These are phyloP conservation scores for Meyerozyma carpophila DNA, from an alignment of 1,139 yeast genomes.

Conservation along the genomic window DNA sequence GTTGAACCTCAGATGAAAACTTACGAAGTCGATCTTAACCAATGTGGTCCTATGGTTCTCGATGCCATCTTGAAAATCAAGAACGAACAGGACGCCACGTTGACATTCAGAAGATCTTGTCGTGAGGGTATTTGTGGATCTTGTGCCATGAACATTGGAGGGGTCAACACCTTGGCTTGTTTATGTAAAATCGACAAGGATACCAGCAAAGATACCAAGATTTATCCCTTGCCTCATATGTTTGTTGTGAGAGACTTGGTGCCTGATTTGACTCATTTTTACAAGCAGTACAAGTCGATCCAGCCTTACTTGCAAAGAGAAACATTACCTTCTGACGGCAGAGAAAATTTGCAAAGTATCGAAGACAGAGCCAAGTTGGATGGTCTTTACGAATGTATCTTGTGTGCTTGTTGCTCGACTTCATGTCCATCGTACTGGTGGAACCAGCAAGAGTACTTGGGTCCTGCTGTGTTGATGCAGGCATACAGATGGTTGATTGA, in stretches of 20 bases:
- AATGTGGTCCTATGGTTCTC: slow-evolving; percentile 96
- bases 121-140: slow-evolving; percentile 99
- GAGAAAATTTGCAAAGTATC: slow-evolving; percentile 85
- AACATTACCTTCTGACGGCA: slow-evolving; percentile 78
- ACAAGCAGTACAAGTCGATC: slow-evolving; percentile 96
- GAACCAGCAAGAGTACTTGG: slow-evolving; percentile 98
- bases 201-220: slow-evolving; percentile 68
- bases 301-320: slow-evolving; percentile 94
- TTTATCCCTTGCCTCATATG: slow-evolving; percentile 98
- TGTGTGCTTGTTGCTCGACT: slow-evolving; percentile 98
- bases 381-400: slow-evolving; percentile 94
- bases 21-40: slow-evolving; percentile 78
- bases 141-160: slow-evolving; percentile 99
- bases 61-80: slow-evolving; percentile 93
- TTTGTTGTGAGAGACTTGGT: slow-evolving; percentile 95
- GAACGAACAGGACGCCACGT: slow-evolving; percentile 92
- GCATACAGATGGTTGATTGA: slow-evolving; percentile 99
- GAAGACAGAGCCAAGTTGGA: slow-evolving; percentile 95
- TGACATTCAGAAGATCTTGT: slow-evolving; percentile 96
- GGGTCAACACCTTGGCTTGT: slow-evolving; percentile 94
- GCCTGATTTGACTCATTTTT: slow-evolving; percentile 95
- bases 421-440: slow-evolving; percentile 99
- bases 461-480: slow-evolving; percentile 98
- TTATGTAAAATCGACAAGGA: slow-evolving; percentile 89
- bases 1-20: slow-evolving; percentile 83